Evolutionary conservation across 2,329 filamentous ascomycete genomes (phyloP).

Genomic region (Leptographium radiaticola): DNA sequence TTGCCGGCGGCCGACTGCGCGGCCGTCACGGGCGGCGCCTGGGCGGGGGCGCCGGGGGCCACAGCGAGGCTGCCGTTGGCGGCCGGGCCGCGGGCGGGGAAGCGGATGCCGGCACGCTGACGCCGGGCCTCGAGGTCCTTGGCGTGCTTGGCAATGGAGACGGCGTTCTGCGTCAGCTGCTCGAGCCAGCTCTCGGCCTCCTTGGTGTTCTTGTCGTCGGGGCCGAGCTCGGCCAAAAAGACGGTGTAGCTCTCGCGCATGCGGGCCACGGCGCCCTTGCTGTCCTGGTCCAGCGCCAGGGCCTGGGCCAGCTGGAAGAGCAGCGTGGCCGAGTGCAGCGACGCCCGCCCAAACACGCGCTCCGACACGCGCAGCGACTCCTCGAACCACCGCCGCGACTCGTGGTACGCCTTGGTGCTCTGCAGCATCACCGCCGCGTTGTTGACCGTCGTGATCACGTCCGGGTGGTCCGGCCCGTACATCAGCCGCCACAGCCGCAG

Average conservation of each 20-base stretch:
- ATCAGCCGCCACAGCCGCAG: constrained; percentile 95
- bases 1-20: constrained; percentile 18
- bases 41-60: background rate
- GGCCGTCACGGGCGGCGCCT: background rate
- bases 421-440: constrained; percentile 98
- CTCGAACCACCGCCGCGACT: constrained; percentile 95
- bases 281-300: constrained; percentile 87
- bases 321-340: constrained; percentile 85
- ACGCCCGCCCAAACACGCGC: constrained; percentile 75
- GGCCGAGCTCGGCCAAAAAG: constrained; percentile 75
- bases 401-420: constrained; percentile 83
- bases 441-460: constrained; percentile 97
- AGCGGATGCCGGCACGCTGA: constrained; percentile 55
- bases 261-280: constrained; percentile 76
- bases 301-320: constrained; percentile 96
- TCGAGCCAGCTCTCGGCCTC: constrained; percentile 95
- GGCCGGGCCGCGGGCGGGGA: constrained; percentile 42
- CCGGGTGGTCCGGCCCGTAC: constrained; percentile 84
- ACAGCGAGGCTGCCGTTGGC: background rate
- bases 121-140: constrained; percentile 71
- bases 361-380: constrained; percentile 82
- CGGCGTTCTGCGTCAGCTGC: constrained; percentile 89
- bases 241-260: constrained; percentile 98
- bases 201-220: constrained; percentile 93
- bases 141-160: constrained; percentile 84